Evolutionary conservation across 345 rosid genomes (phyloP), one percentile per base, ranked within the genome.

Genomic region (Arabis alpina): DNA sequence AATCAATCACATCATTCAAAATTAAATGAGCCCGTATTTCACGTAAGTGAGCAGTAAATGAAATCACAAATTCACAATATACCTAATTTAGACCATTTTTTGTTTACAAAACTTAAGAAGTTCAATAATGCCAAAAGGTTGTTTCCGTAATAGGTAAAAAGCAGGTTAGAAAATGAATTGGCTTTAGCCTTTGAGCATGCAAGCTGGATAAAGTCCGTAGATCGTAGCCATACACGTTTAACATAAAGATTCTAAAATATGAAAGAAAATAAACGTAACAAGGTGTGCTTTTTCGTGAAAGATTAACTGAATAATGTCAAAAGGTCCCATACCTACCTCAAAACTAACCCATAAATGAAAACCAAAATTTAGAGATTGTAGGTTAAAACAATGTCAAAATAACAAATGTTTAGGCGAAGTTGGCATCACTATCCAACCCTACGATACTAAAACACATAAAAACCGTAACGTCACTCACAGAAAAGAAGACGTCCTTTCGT

Each of bases 171-270:
- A 68, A 68, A n/a, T 8, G n/a, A 19, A 43, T 8, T n/a, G 60
- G 24, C 12, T 14, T 24, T 72, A 42, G 61, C n/a, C 40, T 49
- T 56, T 55, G 66, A 57, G 52, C 51, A 72, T 30, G 66, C 53
- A 48, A 48, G 57, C 27, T 30, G 10, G 9, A 55, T 6, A 73
- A 48, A 30, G 67, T 37, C 34, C 47, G 41, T 57, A 45, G 30
- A 74, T 74, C 62, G 34, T 74, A 66, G 54, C 72, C 77, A 40
- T 58, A 66, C 67, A 59, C 68, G 77, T 59, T 50, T 51, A 42
- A 47, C 65, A 64, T 47, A 40, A 64, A 51, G 36, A 48, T 56
- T 27, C 8, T 37, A 63, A 36, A 44, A 1, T 34, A 5, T 2
- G 44, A 28, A 59, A 61, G 41, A 61, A 68, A 39, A 2, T 0